Evolutionary conservation across 257 asterid species (phyloP), one percentile per base, ranked within the genome.

Genomic region (Mitragyna speciosa): DNA sequence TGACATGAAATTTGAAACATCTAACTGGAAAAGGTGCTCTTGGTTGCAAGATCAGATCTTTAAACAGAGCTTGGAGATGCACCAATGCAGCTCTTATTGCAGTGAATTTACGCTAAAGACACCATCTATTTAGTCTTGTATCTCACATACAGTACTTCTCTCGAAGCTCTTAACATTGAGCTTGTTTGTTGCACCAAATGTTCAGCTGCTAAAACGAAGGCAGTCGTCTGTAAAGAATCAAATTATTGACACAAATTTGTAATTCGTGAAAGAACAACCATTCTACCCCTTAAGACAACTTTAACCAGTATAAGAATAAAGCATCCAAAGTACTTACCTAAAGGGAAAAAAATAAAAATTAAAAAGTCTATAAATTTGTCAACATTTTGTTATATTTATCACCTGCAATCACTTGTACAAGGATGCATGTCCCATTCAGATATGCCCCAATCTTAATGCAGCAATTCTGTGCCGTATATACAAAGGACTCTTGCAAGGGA

Each of bases 361-460:
- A n/a, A n/a, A n/a, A n/a, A n/a, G n/a, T 56, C 49, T 79, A 61
- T 20, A 59, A n/a, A 28, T 58, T 51, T 11, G 16, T 49, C 17
- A 5, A 77, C 20, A 6, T 47, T 7, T 51, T 5, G 24, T 64
- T 17, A 30, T 20, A 7, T 1, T 49, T 49, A 76, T 65, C 36
- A 54, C 17, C 70, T 47, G 49, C 31, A 70, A 72, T 77, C 6
- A 17, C 49, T 70, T 58, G 51, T 70, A 78, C 56, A 78, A 67
- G 43, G 36, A 31, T 24, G 28, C 28, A 70, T 45, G 41, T 28
- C 26, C 41, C 78, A 72, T 43, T 36, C 63, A 48, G 69, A 9
- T 61, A 30, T 43, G 76, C 43, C 8, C 80, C 11, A 17, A 22
- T 54, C 43, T n/a, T 17, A 54, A 39, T 5, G 10, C 56, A 54